Base-by-base conservation (phyloP, 495 filamentous ascomycete genomes). In the Hypoxylon fuscum region DNA sequence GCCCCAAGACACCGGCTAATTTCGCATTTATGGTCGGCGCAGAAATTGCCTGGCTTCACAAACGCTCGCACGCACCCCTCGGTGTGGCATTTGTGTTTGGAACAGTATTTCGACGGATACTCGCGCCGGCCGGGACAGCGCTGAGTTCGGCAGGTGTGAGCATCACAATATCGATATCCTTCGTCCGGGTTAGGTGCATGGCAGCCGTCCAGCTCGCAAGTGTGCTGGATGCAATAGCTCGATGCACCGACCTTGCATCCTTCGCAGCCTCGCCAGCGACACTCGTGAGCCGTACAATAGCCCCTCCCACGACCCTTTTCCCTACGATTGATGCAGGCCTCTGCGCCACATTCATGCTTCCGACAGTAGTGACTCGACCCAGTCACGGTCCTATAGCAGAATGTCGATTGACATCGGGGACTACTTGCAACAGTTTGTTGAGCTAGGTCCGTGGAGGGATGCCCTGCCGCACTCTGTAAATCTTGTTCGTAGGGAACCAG, bases 401-500 rank as follows among this genome's bases (percentile, higher is more conserved):
- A 61, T 0, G 63, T 66, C 18, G 52, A 61, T 43, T 61, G 56
- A 37, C 63, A 66, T 3, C 63, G 63, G 12, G 62, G 48, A n/a
- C 55, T 49, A 6, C 44, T 35, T 1, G 23, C 35, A 2, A 41
- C 18, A 3, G 48, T 7, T n/a, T 54, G 49, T 7, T 34, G 38
- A 20, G 25, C 27, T 29, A 14, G 8, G 22, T 17, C 47, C 34
- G 45, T 12, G 11, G 47, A 8, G 8, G 25, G 4, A 14, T 2
- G 1, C 21, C 23, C 41, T 2, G 15, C 10, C 20, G 5, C 20
- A n/a, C 18, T 50, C 37, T 10, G 15, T 40, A 14, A 20, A 15
- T 42, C n/a, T 34, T 47, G 52, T 4, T 44, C 23, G 35, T 53
- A 41, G 25, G 32, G 41, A 15, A 15, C 41, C 9, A 35, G 34